A percentile compares a stretch with the other conserved stretches of the same genome.
These are phyloP conservation scores for Chaetothyriales sp. DNA, from an alignment of 2,329 filamentous ascomycete genomes.

Conservation along the genomic window DNA sequence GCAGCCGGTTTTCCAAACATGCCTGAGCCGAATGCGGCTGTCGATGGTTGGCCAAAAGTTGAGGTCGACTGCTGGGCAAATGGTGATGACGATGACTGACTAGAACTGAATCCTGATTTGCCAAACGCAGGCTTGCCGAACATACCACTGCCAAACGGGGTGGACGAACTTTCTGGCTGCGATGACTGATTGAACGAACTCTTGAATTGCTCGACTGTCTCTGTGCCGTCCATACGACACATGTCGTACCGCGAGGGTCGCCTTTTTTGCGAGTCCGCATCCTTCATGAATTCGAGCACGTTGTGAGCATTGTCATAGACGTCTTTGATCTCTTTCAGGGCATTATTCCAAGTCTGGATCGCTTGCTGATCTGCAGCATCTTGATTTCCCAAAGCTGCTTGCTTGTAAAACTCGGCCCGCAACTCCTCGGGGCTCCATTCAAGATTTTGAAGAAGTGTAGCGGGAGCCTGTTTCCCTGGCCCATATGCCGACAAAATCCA, in stretches of 20 bases:
- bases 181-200: slow-evolving; percentile 21
- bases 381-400: slow-evolving; percentile 43
- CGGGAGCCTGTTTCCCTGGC: slow-evolving; percentile 61
- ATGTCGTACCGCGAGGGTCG: slow-evolving; percentile 65
- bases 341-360: slow-evolving; percentile 46
- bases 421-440: slow-evolving; percentile 87
- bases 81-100: neutral
- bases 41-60: slow-evolving; percentile 15
- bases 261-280: slow-evolving; percentile 42
- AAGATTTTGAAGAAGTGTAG: slow-evolving; percentile 72
- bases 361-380: slow-evolving; percentile 37
- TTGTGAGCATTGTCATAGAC: slow-evolving; percentile 56
- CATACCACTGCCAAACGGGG: slow-evolving; percentile 10
- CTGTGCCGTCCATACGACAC: slow-evolving; percentile 28
- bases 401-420: slow-evolving; percentile 56
- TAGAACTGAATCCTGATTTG: slow-evolving; percentile 17
- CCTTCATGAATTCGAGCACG: slow-evolving; percentile 56
- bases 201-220: slow-evolving; percentile 19
- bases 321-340: slow-evolving; percentile 58
- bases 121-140: slow-evolving; percentile 30
- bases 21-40: slow-evolving; percentile 20
- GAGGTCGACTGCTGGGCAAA: slow-evolving; percentile 8
- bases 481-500: slow-evolving; percentile 84
- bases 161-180: neutral
- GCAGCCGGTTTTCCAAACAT: slow-evolving; percentile 32